Evolutionary conservation across 2,329 filamentous ascomycete genomes (phyloP), one percentile per base, ranked within the genome.

Genomic region (Epichloe sp.): DNA sequence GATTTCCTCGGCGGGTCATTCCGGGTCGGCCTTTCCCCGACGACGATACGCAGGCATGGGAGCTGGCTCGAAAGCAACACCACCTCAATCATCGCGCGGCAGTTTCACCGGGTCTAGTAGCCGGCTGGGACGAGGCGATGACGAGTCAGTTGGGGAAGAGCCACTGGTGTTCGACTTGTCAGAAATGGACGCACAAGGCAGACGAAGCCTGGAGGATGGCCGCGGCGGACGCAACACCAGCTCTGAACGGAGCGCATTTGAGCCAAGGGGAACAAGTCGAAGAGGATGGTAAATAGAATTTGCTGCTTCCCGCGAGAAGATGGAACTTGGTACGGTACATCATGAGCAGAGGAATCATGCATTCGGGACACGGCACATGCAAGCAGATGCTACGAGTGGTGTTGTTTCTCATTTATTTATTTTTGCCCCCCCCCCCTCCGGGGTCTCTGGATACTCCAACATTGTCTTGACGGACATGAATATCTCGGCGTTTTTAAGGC

Each of bases 101-200:
- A 76, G 73, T 55, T 71, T 74, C 53, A 64, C 63, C 2, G 69
- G 71, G 23, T 70, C 68, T 2, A 63, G 62, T 11, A 63, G 63
- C 31, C 62, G 70, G n/a, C 59, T 68, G 17, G 61, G 59, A 4
- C 68, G 70, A 4, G 68, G 63, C n/a, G 71, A 74, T 23, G 68
- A 71, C 44, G 71, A 73, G 48, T 77, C 78, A 5, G 66, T 71
- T 23, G 81, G 85, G 53, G 84, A 86, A 50, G 84, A 88, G 59
- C 82, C 81, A 0, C 65, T 88, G 10, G 72, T 88, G 10, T 88
- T 88, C 64, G 81, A 84, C 55, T 80, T 88, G 73, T 85, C 81
- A 37, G 84, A 88, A 63, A 77, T 86, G 61, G 80, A 81, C 57
- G 71, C 76, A 17, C 73, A 75, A 51, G 74, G 75, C 44, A 70